Evolutionary conservation across 495 filamentous ascomycete species (phyloP).

Genomic region (Trichocladium uniseriatum): DNA sequence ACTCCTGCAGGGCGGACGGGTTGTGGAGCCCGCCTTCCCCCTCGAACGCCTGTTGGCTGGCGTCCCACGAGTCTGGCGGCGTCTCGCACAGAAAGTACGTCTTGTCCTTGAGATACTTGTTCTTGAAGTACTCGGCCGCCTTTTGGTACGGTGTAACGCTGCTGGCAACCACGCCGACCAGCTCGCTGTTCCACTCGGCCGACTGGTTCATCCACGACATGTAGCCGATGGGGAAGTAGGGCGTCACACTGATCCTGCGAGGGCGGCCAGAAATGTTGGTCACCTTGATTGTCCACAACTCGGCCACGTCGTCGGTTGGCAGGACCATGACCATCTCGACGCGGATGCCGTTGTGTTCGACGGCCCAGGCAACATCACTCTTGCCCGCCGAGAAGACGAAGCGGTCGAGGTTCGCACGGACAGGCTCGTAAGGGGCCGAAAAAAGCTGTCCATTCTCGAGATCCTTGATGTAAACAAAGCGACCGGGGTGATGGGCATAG

Average conservation of each 20-base stretch:
- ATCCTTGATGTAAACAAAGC: conserved; percentile 52
- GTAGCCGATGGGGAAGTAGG: conserved; percentile 49
- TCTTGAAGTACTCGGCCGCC: conserved; percentile 47
- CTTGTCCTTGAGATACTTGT: conserved; percentile 48
- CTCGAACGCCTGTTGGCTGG: conserved; percentile 42
- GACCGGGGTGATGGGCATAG: conserved; percentile 49
- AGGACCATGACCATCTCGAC: conserved; percentile 45
- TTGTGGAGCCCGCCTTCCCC: conserved; percentile 48
- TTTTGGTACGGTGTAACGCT: conserved; percentile 49
- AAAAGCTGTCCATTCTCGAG: conserved; percentile 44
- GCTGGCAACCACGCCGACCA: conserved; percentile 41
- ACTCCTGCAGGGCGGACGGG: conserved; percentile 33
- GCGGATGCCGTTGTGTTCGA: conserved; percentile 41
- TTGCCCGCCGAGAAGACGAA: conserved; percentile 49
- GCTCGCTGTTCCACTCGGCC: conserved; percentile 39
- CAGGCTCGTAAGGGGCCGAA: conserved; percentile 48
- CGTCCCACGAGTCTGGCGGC: conserved; percentile 41
- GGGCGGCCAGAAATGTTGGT: conserved; percentile 39
- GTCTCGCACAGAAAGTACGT: conserved; percentile 49
- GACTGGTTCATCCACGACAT: conserved; percentile 55
- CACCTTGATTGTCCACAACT: conserved; percentile 47
- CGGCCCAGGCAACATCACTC: conserved; percentile 44
- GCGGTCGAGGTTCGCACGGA: conserved; percentile 38
- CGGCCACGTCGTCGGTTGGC: conserved; percentile 45
- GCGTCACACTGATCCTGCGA: conserved; percentile 43